A percentile compares a stretch with the other conserved stretches of the same genome.
Evolutionary conservation across 2,329 filamentous ascomycete species (phyloP).

Genomic region (Fusarium sublunatum): DNA sequence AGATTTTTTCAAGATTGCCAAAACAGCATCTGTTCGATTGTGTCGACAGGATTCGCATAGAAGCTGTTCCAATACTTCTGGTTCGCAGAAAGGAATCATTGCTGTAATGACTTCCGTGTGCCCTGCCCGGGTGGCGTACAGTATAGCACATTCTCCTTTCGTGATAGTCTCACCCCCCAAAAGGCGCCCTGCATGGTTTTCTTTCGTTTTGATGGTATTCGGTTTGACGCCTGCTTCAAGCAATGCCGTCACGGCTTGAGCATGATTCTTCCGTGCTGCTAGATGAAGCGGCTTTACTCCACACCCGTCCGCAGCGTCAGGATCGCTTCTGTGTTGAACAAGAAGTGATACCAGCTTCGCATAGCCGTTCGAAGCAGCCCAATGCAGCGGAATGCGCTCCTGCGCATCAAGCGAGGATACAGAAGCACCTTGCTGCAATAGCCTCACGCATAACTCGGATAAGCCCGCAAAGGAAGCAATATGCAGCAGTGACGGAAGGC

Average conservation of each 20-base stretch:
- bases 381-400: conserved; percentile 34
- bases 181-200: background rate
- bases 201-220: conserved; percentile 22
- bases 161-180: background rate
- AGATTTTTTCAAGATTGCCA: conserved; percentile 22
- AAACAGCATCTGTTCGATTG: conserved; percentile 21
- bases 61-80: conserved; percentile 27
- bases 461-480: conserved; percentile 37
- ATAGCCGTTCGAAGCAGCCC: conserved; percentile 39
- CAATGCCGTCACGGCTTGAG: conserved; percentile 7
- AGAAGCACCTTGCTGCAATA: conserved; percentile 14
- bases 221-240: conserved; percentile 33
- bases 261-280: conserved; percentile 22
- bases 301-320: conserved; percentile 15
- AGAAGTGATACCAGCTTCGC: conserved; percentile 23
- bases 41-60: conserved; percentile 34
- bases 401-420: conserved; percentile 21
- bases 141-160: conserved; percentile 27
- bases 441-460: conserved; percentile 12
- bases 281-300: conserved; percentile 39
- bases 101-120: conserved; percentile 21
- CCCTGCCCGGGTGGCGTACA: conserved; percentile 32
- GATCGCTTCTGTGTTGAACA: conserved; percentile 19
- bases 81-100: conserved; percentile 36
- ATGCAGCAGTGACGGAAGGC: conserved; percentile 34